Conservation (phyloP, 2,329 filamentous ascomycete genomes). For the Xylaria polymorpha region DNA sequence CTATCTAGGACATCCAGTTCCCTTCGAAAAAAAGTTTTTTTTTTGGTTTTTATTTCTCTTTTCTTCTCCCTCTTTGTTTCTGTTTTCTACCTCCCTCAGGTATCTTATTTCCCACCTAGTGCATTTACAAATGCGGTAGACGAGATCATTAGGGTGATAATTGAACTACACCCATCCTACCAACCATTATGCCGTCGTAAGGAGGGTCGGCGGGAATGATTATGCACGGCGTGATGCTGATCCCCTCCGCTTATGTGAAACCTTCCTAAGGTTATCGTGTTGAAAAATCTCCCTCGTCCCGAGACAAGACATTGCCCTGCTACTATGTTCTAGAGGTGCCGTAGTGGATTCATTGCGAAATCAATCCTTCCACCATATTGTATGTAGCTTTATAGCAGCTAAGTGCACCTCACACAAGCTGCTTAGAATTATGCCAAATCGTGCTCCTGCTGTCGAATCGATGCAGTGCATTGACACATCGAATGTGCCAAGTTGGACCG, state of each 20-base stretch:
- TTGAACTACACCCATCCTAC: conserved; percentile 5
- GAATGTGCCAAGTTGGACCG: conserved; percentile 34
- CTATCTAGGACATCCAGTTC: conserved; percentile 45
- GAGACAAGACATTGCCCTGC: conserved; percentile 16
- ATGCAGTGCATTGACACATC: conserved; percentile 47
- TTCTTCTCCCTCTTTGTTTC: conserved; percentile 33
- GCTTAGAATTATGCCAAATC: conserved; percentile 36
- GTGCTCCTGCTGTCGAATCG: conserved; percentile 51
- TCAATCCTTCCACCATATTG: conserved; percentile 10
- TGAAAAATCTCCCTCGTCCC: not conserved
- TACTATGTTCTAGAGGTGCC: conserved; percentile 17
- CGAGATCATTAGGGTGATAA: conserved; percentile 3
- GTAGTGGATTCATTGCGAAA: conserved; percentile 18
- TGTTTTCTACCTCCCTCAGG: conserved; percentile 10
- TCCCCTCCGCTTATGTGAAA: not conserved
- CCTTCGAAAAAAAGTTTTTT: conserved; percentile 41
- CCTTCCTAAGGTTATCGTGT: conserved; percentile 5
- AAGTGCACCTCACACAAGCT: conserved; percentile 27
- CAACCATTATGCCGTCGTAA: conserved; percentile 5
- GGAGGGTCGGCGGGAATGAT: conserved; percentile 4
- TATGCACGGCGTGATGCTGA: conserved; percentile 10
- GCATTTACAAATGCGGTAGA: not conserved
- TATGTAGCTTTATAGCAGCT: conserved; percentile 22
- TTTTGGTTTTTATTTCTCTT: conserved; percentile 30
- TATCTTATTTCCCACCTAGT: conserved; percentile 8